Percentiles rank a stretch among this genome's conserved stretches.
Conservation (phyloP, 2,329 filamentous ascomycete species). For the Sordariomycetes sp. region DNA sequence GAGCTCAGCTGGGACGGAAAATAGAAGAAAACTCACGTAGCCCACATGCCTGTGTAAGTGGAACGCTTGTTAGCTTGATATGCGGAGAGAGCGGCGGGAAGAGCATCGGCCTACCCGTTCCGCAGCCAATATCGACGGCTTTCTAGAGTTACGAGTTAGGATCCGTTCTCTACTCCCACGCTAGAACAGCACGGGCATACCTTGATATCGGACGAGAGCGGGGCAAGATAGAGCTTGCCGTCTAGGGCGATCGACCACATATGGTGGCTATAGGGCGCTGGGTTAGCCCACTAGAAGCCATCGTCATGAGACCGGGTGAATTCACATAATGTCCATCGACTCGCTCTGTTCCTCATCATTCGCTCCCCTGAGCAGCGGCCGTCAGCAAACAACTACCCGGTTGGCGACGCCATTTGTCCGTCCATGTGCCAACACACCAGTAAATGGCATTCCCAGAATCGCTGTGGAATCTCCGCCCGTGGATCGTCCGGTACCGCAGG, state of each 20-base stretch:
- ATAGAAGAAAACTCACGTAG: constrained; percentile 23
- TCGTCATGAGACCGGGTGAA: neutral
- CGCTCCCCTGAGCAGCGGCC: too few species aligned
- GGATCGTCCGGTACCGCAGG: constrained; percentile 15
- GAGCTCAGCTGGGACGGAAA: neutral
- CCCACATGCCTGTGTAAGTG: constrained; percentile 47
- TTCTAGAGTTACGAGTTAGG: too few species aligned
- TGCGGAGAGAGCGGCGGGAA: too few species aligned
- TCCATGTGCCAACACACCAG: constrained; percentile 1
- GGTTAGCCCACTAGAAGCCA: neutral
- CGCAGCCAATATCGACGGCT: too few species aligned
- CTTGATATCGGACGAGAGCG: constrained; percentile 35
- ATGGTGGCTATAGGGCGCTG: constrained; percentile 9
- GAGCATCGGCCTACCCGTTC: too few species aligned
- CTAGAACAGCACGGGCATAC: neutral
- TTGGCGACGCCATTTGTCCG: too few species aligned
- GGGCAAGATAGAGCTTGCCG: constrained; percentile 13
- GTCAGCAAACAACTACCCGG: too few species aligned
- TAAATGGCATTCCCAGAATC: constrained; percentile 15
- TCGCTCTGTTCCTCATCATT: constrained; percentile 9
- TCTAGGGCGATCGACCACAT: constrained; percentile 12
- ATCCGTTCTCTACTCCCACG: too few species aligned
- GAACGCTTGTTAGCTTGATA: constrained; percentile 11
- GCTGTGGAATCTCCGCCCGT: constrained; percentile 15
- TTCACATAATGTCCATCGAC: constrained; percentile 11